These are phyloP conservation scores for Leishmania martiniquensis DNA, from an alignment of 208 protist genomes.

Conservation along the genomic window DNA sequence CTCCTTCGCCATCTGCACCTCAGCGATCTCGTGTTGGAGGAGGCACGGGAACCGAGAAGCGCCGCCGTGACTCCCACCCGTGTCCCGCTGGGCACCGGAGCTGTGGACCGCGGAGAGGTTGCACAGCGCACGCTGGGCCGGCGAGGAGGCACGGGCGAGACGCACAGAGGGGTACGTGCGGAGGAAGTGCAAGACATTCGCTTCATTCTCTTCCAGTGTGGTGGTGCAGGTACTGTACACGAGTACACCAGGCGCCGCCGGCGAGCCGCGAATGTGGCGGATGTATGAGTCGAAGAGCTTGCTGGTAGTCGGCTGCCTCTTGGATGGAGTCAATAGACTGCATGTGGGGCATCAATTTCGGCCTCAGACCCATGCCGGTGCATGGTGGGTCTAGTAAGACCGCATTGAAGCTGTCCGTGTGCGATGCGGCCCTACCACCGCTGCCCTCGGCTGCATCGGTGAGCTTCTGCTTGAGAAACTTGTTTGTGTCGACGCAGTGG, in stretches of 20 bases:
- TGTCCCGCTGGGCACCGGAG: conserved; percentile 1
- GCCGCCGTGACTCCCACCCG: conserved; percentile 12
- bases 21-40: conserved; percentile 30
- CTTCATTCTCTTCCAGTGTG: conserved; percentile 84
- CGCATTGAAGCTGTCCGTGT: conserved; percentile 43
- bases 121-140: conserved; percentile 37
- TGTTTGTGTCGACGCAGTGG: conserved; percentile 36
- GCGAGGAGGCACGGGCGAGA: conserved; percentile 44
- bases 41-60: conserved; percentile 4
- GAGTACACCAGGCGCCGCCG: conserved; percentile 33
- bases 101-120: conserved; percentile 9
- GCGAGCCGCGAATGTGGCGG: conserved; percentile 31
- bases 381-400: conserved; percentile 90
- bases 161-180: conserved; percentile 39
- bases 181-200: conserved; percentile 63
- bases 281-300: conserved; percentile 71
- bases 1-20: conserved; percentile 35
- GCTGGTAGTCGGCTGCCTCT: conserved; percentile 67
- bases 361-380: conserved; percentile 75
- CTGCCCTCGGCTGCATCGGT: background rate
- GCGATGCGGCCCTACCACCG: background rate
- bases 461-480: conserved; percentile 21
- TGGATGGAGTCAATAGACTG: conserved; percentile 36
- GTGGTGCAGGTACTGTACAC: conserved; percentile 80
- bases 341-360: conserved; percentile 56